Percentiles rank a stretch among this genome's conserved stretches.
Conservation (phyloP, 164 flowering plant genomes). For the Piper longum region DNA sequence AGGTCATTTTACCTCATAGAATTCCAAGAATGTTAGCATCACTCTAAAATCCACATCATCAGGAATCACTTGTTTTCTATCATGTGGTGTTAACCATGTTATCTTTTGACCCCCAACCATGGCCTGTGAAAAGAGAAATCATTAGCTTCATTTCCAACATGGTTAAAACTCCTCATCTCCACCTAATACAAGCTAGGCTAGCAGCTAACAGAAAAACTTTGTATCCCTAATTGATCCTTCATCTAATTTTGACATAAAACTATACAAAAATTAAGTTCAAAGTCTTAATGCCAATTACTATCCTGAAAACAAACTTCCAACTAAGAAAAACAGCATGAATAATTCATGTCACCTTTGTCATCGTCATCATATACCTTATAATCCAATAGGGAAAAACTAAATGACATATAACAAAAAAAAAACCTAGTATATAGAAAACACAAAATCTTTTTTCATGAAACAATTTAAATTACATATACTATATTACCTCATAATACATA, state of each 20-base stretch:
- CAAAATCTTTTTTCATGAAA: neutral
- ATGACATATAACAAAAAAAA: neutral
- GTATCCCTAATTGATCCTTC: too few relatives aligned
- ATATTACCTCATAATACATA: conserved; percentile 75
- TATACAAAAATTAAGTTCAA: neutral
- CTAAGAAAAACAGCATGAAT: too few relatives aligned
- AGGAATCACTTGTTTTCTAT: conserved; percentile 74
- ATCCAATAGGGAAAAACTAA: neutral
- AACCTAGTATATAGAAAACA: too few relatives aligned
- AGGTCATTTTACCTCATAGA: conserved; percentile 55
- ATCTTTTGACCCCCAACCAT: conserved; percentile 80
- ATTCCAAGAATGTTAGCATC: conserved; percentile 72
- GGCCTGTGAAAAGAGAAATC: conserved; percentile 32
- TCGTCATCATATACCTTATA: too few relatives aligned
- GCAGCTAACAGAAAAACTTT: too few relatives aligned
- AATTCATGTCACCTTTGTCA: too few relatives aligned
- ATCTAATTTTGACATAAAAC: neutral
- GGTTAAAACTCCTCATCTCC: too few relatives aligned
- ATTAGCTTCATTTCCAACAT: neutral
- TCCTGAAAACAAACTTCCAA: too few relatives aligned
- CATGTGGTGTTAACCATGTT: conserved; percentile 87
- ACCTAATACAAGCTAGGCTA: too few relatives aligned
- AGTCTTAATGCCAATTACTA: too few relatives aligned
- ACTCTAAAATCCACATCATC: conserved; percentile 75
- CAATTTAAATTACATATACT: neutral